Evolutionary conservation across 2,329 filamentous ascomycete genomes (phyloP).

Genomic region (Diaporthe humulicola): DNA sequence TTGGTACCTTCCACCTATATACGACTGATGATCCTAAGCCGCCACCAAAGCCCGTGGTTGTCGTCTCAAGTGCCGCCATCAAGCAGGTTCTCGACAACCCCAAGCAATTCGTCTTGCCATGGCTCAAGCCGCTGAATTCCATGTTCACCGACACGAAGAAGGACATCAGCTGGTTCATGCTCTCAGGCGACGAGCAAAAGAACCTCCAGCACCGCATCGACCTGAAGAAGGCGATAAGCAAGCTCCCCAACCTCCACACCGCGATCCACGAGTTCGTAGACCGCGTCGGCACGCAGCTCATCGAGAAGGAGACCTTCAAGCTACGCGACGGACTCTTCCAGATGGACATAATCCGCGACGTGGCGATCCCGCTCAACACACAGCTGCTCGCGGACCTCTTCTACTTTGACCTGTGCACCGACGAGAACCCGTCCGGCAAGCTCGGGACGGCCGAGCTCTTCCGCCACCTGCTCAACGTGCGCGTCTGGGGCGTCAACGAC

Average conservation of each 20-base stretch:
- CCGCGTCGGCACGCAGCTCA: constrained; percentile 54
- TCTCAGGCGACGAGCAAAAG: constrained; percentile 50
- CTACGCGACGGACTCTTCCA: constrained; percentile 54
- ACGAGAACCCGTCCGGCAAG: constrained; percentile 64
- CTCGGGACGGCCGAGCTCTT: constrained; percentile 58
- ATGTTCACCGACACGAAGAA: constrained; percentile 52
- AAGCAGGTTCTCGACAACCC: constrained; percentile 42
- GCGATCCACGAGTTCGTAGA: constrained; percentile 51
- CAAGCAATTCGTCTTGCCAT: constrained; percentile 51
- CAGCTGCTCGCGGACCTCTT: constrained; percentile 69
- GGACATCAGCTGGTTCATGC: constrained; percentile 55
- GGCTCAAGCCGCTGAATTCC: constrained; percentile 48
- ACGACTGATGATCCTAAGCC: constrained; percentile 52
- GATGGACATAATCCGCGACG: constrained; percentile 61
- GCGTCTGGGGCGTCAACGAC: constrained; percentile 61
- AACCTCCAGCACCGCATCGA: constrained; percentile 50
- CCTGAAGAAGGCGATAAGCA: constrained; percentile 50
- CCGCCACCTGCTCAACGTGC: constrained; percentile 56
- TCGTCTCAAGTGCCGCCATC: constrained; percentile 11
- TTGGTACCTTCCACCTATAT: constrained; percentile 53
- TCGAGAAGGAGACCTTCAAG: constrained; percentile 54
- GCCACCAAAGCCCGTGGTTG: constrained; percentile 47
- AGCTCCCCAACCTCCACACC: constrained; percentile 44
- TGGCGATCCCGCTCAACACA: constrained; percentile 71
- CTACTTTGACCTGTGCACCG: constrained; percentile 69